Base-by-base conservation (phyloP, 2,329 filamentous ascomycete species). In the Fusarium mundagurra region DNA sequence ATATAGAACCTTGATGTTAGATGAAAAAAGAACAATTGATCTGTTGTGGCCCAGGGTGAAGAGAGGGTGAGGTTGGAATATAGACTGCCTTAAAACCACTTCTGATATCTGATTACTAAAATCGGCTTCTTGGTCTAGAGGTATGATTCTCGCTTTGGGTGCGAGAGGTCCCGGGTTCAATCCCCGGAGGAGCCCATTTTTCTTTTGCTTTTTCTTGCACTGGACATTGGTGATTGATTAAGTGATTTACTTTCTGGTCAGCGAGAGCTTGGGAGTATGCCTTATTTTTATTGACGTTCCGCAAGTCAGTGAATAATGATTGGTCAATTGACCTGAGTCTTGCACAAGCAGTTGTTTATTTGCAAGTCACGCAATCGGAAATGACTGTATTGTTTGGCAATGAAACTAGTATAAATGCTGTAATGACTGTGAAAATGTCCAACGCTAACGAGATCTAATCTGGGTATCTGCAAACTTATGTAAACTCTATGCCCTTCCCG, bases 121-220 rank as follows among this genome's bases (percentile, higher is more conserved):
- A 36, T 47, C 3, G 70, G 70, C 70, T 72, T 64, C 62, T 70
- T 73, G 71, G 71, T 73, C 71, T 73, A 73, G 71, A 44, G 57
- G 71, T 73, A 73, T 73, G 71, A 73, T 73, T 73, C 71, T 36
- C 18, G 66, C 71, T 73, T 73, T 73, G 71, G 71, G 71, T 84
- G 83, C 83, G 79, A 81, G 83, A 84, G 83, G 83, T 83, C 83
- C 83, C 83, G 83, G 82, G 83, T 84, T 84, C 83, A 82, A 84
- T 83, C 81, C 83, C 82, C 83, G 83, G 83, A 81, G 67, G 70
- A 72, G 70, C 70, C 70, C 70, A 11, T 44, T 44, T 24, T 13
- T 3, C 4, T 39, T 54, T 29, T 54, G 10, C 8, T 13, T 29
- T 20, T 29, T 54, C 3, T 11, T 7, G 0, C 3, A 12, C 5